Base-by-base conservation (phyloP, 148 eudicot genomes). In the Cornus kousa region DNA sequence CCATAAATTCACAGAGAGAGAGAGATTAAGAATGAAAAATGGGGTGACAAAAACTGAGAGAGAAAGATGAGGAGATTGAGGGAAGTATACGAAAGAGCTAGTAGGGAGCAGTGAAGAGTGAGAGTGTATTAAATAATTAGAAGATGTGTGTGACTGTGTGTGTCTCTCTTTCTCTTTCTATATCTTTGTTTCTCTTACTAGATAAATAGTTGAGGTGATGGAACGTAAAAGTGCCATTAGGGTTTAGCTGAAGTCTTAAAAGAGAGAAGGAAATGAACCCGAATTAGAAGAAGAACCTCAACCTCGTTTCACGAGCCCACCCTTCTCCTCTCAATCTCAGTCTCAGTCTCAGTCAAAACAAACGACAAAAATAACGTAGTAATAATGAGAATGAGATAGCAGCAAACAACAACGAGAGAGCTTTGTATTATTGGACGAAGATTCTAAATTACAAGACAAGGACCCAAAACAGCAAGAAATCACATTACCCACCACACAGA, bases 281-380 rank as follows among this genome's bases (percentile, higher is more conserved):
- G 55, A 68, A 69, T 19, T n/a, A n/a, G n/a, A 35, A 67, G 70
- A 53, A 70, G 16, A 19, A 37, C 20, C 74, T 69, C 19, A 67
- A 71, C 77, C 82, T 83, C 82, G 82, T 83, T 83, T 35, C 20
- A 35, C 50, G 85, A 71, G 85, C 59, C 67, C 33, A 28, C 28
- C 28, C 28, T 1, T 28, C 28, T 28, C 28, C 28, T 28, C 28
- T 28, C 0, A 28, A 1, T 28, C 28, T 28, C 0, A 28, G 28
- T 28, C 28, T 28, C 28, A 28, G 28, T 19, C 7, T 17, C 60
- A 48, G 35, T 68, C 64, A 55, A 67, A 35, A 35, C 37, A 35
- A 35, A 35, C 37, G 37, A 43, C 48, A 43, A 43, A 43, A 43
- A 43, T 43, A 43, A 2, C 2, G 28, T 28, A 1, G 28, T 1